These are phyloP conservation scores for Picea sitchensis DNA, from an alignment of 75 land plant genomes.

Conservation along the genomic window DNA sequence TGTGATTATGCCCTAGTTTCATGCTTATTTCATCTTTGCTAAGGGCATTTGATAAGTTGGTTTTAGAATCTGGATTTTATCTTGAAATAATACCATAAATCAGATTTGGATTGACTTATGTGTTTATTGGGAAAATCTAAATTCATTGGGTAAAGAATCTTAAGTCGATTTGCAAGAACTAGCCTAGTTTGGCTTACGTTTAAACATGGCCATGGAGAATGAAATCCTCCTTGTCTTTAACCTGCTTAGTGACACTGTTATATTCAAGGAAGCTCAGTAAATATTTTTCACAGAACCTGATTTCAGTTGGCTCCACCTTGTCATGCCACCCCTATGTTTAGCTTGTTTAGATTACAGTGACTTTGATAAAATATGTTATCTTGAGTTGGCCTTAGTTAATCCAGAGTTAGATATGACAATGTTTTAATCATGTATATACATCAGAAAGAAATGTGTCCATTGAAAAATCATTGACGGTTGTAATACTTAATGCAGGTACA, in stretches of 20 bases:
- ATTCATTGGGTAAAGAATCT: too few relatives aligned
- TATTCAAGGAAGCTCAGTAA: background rate
- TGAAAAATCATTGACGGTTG: background rate
- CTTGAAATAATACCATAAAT: too few relatives aligned
- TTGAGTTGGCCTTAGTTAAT: background rate
- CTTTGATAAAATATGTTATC: background rate
- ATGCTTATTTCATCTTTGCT: too few relatives aligned
- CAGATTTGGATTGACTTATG: too few relatives aligned
- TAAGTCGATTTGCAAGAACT: too few relatives aligned
- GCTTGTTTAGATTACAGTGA: slow-evolving; percentile 1
- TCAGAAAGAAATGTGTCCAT: too few relatives aligned
- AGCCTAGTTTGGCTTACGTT: too few relatives aligned
- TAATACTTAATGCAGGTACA: slow-evolving; percentile 39
- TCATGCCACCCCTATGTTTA: background rate
- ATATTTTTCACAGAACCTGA: background rate
- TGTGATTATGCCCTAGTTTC: too few relatives aligned
- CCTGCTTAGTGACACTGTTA: background rate
- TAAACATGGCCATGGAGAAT: background rate
- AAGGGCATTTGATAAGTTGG: too few relatives aligned
- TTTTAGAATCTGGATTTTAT: too few relatives aligned
- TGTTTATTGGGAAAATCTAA: too few relatives aligned
- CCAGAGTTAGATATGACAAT: background rate
- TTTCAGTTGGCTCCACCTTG: background rate
- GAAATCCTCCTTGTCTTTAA: background rate
- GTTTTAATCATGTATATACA: background rate